Conservation (phyloP, 1,139 yeast genomes). For the Casaregolazyma suthepensis region DNA sequence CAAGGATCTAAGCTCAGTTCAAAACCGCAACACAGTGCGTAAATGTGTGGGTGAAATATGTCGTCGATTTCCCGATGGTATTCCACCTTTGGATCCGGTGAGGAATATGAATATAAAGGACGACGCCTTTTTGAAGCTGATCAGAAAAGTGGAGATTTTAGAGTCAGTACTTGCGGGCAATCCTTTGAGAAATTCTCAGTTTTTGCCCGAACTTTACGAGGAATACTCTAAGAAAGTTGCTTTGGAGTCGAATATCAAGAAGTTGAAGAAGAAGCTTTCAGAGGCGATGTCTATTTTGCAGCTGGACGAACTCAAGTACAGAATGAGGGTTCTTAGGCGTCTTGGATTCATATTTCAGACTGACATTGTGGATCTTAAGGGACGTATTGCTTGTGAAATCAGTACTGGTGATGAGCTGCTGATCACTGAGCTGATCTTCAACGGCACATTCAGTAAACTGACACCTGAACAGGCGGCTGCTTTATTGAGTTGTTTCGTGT, state of each 20-base stretch:
- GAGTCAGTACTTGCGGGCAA: slow-evolving; percentile 66
- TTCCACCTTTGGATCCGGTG: slow-evolving; percentile 84
- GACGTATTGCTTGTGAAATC: slow-evolving; percentile 94
- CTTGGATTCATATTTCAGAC: slow-evolving; percentile 72
- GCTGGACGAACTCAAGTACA: slow-evolving; percentile 84
- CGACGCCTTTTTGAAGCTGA: slow-evolving; percentile 60
- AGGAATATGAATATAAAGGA: slow-evolving; percentile 88
- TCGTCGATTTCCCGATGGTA: slow-evolving; percentile 80
- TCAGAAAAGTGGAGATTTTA: slow-evolving; percentile 74
- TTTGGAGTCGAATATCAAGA: slow-evolving; percentile 54
- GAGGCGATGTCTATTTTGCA: slow-evolving; percentile 92
- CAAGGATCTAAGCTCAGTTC: slow-evolving; percentile 62
- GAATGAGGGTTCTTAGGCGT: slow-evolving; percentile 83
- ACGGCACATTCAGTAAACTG: slow-evolving; percentile 87
- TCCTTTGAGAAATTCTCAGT: slow-evolving; percentile 62
- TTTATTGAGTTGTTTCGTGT: slow-evolving; percentile 85
- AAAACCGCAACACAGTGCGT: slow-evolving; percentile 66
- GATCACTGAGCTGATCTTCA: slow-evolving; percentile 85
- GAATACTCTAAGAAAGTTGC: slow-evolving; percentile 61
- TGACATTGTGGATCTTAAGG: slow-evolving; percentile 90
- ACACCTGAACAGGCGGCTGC: slow-evolving; percentile 90
- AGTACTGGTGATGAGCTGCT: slow-evolving; percentile 80
- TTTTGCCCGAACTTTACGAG: slow-evolving; percentile 54
- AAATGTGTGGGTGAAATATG: slow-evolving; percentile 76
- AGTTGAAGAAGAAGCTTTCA: slow-evolving; percentile 55